Percentiles rank a stretch among this genome's conserved stretches.
phyloP scores from a whole-genome alignment of 768 basidiomycete genomes.

The Lactifluus subvellereus region DNA sequence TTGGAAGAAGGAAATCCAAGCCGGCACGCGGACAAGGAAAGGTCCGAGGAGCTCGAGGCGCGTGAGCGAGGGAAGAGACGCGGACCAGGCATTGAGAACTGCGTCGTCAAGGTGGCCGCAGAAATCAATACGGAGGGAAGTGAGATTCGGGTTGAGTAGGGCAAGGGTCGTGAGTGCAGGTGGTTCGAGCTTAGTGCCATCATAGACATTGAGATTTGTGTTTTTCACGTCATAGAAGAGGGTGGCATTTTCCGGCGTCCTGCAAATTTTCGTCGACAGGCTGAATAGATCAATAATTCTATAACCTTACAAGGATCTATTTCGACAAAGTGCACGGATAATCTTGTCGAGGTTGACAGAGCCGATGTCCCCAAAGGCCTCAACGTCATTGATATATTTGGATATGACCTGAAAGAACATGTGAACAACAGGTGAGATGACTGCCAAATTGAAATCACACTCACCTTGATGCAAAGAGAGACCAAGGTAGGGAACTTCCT shows the following conservation, averaged over 20 bases:
- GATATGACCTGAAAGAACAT: slow-evolving; percentile 62
- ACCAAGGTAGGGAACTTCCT: slow-evolving; percentile 65
- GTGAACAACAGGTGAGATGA: not conserved
- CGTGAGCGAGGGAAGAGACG: slow-evolving; percentile 57
- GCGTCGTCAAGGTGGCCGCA: slow-evolving; percentile 76
- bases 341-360: slow-evolving; percentile 79
- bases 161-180: slow-evolving; percentile 65
- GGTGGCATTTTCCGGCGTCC: slow-evolving; percentile 71
- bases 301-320: slow-evolving; percentile 63
- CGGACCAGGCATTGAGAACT: slow-evolving; percentile 53
- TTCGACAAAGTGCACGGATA: slow-evolving; percentile 74
- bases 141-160: slow-evolving; percentile 79
- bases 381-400: slow-evolving; percentile 82
- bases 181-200: slow-evolving; percentile 74
- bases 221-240: slow-evolving; percentile 81
- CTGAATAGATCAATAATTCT: not conserved
- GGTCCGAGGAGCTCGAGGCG: slow-evolving; percentile 82
- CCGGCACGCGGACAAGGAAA: slow-evolving; percentile 67
- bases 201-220: slow-evolving; percentile 67
- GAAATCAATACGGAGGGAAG: slow-evolving; percentile 70
- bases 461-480: slow-evolving; percentile 74
- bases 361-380: slow-evolving; percentile 85
- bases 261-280: slow-evolving; percentile 28
- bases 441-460: slow-evolving; percentile 15
- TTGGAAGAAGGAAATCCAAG: slow-evolving; percentile 73